A percentile compares a stretch with the other conserved stretches of the same genome.
phyloP scores from a whole-genome alignment of 331 rosid genomes.

The Saraca asoca region DNA sequence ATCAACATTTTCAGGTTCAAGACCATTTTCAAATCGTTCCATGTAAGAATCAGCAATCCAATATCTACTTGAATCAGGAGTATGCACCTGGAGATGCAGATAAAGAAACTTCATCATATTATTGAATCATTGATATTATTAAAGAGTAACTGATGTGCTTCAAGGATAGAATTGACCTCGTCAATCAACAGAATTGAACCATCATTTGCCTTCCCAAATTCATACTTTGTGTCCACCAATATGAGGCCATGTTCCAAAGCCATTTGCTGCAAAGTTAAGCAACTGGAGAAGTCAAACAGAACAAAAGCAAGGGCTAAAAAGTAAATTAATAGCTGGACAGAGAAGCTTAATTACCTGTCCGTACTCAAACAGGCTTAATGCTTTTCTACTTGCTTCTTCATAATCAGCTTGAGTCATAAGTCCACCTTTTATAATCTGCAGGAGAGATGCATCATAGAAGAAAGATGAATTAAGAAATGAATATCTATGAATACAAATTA shows the following conservation, averaged over 20 bases:
- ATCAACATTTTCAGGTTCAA: constrained; percentile 94
- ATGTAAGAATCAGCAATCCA: constrained; percentile 87
- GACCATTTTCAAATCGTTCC: constrained; percentile 71
- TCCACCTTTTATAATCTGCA: constrained; percentile 70
- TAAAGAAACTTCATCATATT: constrained; percentile 20
- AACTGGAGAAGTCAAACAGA: constrained; percentile 27
- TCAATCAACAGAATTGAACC: constrained; percentile 86
- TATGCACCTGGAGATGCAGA: constrained; percentile 69
- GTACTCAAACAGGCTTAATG: constrained; percentile 70
- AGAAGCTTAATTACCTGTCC: constrained; percentile 70
- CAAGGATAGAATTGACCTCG: constrained; percentile 58
- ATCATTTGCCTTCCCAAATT: constrained; percentile 88
- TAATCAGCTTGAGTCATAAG: constrained; percentile 81
- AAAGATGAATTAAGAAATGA: too few relatives aligned
- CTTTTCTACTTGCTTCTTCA: constrained; percentile 78
- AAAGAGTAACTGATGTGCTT: constrained; percentile 12
- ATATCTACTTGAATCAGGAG: constrained; percentile 98
- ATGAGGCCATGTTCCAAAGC: constrained; percentile 93
- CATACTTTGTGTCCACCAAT: constrained; percentile 93
- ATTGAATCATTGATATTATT: not conserved
- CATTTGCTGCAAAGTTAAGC: constrained; percentile 64
- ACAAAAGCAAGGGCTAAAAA: constrained; percentile 12
- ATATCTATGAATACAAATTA: too few relatives aligned
- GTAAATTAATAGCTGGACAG: not conserved
- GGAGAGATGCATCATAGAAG: constrained; percentile 31